phyloP scores from a whole-genome alignment of 2,329 filamentous ascomycete genomes.

The Verticillium albo-atrum region DNA sequence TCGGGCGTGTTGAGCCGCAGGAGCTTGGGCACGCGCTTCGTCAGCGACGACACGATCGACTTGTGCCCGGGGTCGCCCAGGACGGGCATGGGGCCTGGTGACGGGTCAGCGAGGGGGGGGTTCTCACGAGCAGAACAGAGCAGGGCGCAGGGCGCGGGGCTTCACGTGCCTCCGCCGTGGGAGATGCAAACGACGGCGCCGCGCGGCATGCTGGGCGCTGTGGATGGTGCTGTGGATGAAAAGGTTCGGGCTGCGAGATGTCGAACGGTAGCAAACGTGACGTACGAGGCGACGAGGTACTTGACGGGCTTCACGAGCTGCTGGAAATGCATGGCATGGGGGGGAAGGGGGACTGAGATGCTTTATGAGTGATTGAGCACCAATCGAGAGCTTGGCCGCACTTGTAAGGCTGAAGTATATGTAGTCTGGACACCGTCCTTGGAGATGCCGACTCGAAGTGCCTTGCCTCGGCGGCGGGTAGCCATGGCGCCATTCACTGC shows the following conservation, averaged over 20 bases:
- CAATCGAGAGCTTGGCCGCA: background rate
- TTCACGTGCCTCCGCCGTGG: constrained; percentile 40
- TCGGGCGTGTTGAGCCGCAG: constrained; percentile 48
- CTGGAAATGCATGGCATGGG: background rate
- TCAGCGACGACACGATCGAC: constrained; percentile 45
- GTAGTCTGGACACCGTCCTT: too few relatives aligned
- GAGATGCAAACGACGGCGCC: constrained; percentile 42
- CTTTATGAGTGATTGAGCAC: background rate
- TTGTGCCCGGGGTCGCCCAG: constrained; percentile 50
- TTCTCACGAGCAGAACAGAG: background rate
- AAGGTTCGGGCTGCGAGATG: constrained; percentile 7
- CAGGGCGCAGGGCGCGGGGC: background rate
- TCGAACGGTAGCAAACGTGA: constrained; percentile 8
- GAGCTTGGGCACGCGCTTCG: constrained; percentile 48
- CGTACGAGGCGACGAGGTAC: background rate
- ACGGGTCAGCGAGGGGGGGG: background rate
- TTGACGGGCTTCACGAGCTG: background rate
- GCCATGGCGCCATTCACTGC: too few relatives aligned
- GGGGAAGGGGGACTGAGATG: background rate
- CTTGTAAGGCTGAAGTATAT: background rate
- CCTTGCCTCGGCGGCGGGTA: too few relatives aligned
- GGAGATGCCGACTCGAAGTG: background rate
- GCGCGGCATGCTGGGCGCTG: constrained; percentile 28
- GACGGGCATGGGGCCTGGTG: constrained; percentile 50
- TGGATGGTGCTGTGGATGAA: background rate